Evolutionary conservation across 352 stramenopile species (phyloP), one percentile per base, ranked within the genome.

Genomic region (Paralagenidium karlingii): DNA sequence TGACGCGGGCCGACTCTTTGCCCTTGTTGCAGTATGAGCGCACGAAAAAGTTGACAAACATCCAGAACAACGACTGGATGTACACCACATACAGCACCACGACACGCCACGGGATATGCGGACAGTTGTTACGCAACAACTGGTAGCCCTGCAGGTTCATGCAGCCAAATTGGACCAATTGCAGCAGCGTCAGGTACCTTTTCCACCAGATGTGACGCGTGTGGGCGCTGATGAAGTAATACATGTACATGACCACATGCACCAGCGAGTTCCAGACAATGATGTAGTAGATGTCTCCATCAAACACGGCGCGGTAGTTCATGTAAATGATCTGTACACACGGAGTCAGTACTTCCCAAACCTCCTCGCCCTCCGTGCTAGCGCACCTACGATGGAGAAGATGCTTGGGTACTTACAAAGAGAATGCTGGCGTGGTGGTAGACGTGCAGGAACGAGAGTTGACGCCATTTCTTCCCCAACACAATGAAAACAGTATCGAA

Each of bases 221-320:
- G 68, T 98, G 89, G 47, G 96, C 92, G 62, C 82, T 95, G 28
- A 98, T 92, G 49, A 97, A 97, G 82, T 98, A 98, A 66, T 98
- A 98, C 28, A 88, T 97, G 79, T 98, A 98, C 94, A 98, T 98
- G 52, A 98, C 91, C 19, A 89, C 96, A 68, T 98, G 94, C 54
- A 98, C 97, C 59, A 97, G 96, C 36, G 86, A 85, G 58, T 98
- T 98, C 25, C 98, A 60, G 24, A 97, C 71, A 51, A 98, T 94
- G 24, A 92, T 98, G 21, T 96, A 68, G 65, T 94, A 99, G 41
- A 98, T 86, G 64, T 98, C 94, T 38, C 92, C 92, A 63, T 98
- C 93, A 54, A 97, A 97, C 19, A 85, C 82, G 2, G 94, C 68
- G 50, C 96, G 85, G 25, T 82, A 63, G 60, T 97, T 97, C 44